phyloP scores from a whole-genome alignment of 176 grass and related monocot species.

The Triticum timopheevii region DNA sequence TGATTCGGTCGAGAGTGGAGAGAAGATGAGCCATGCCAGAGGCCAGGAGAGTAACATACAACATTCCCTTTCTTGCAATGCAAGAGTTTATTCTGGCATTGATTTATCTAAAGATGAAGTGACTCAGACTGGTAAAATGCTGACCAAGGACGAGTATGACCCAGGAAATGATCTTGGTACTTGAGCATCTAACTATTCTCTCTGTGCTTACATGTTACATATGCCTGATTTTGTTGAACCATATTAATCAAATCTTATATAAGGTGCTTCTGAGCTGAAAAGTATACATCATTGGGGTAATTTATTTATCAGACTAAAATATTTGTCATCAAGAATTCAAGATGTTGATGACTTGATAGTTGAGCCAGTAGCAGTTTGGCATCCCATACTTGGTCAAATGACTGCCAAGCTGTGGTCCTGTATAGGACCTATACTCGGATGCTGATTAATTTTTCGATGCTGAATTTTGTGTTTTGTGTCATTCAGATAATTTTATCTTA shows the following conservation, averaged over 20 bases:
- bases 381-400: constrained; percentile 10
- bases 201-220: constrained; percentile 10
- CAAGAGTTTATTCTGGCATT: constrained; percentile 81
- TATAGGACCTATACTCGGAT: not conserved
- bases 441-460: not conserved
- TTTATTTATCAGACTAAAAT: constrained; percentile 5
- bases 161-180: constrained; percentile 68
- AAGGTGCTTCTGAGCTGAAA: not conserved
- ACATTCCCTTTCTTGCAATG: constrained; percentile 96
- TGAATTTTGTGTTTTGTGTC: not conserved
- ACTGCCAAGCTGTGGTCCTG: not conserved
- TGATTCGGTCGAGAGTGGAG: constrained; percentile 87
- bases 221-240: constrained; percentile 7
- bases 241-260: constrained; percentile 14
- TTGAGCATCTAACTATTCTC: constrained; percentile 12
- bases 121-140: constrained; percentile 59
- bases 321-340: not conserved
- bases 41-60: constrained; percentile 67
- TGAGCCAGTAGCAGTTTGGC: not conserved
- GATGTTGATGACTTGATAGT: constrained; percentile 3
- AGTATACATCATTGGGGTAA: not conserved
- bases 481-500: not conserved
- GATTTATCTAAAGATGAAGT: constrained; percentile 95
- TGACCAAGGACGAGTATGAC: constrained; percentile 34
- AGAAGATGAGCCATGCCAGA: constrained; percentile 65